phyloP scores from a whole-genome alignment of 768 basidiomycete species.

The Tylopilus vinaceipallidus region DNA sequence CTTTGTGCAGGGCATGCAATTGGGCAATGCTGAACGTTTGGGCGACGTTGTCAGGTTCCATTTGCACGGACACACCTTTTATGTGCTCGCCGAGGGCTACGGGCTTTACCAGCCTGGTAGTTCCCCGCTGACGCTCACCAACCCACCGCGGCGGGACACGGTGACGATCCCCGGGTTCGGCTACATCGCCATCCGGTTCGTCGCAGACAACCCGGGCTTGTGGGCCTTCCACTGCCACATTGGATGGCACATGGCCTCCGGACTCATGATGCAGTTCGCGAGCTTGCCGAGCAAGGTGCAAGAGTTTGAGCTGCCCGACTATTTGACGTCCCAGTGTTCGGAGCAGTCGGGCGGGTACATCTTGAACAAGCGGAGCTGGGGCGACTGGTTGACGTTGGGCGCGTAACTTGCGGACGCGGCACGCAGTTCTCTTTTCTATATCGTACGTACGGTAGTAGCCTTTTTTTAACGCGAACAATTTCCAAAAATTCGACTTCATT shows the following conservation, averaged over 20 bases:
- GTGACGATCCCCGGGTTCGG: conserved; percentile 39
- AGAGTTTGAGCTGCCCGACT: conserved; percentile 34
- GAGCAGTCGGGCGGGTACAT: conserved; percentile 29
- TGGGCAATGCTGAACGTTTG: no score
- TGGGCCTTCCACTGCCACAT: conserved; percentile 48
- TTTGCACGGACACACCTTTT: conserved; percentile 38
- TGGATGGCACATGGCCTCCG: conserved; percentile 40
- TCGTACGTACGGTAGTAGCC: no score
- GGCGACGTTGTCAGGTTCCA: conserved; percentile 29
- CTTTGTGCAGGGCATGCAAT: no score
- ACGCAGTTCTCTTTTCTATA: no score
- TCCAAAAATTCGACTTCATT: no score
- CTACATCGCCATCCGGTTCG: conserved; percentile 39
- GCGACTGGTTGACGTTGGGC: conserved; percentile 16
- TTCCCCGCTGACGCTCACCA: conserved; percentile 31
- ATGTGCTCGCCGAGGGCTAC: conserved; percentile 35
- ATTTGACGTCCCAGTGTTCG: conserved; percentile 34
- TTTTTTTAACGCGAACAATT: no score
- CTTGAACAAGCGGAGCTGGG: conserved; percentile 19
- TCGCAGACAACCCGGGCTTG: conserved; percentile 43
- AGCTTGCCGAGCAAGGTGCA: conserved; percentile 36
- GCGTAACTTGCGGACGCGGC: no score
- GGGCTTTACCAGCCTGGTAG: conserved; percentile 32
- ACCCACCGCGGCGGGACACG: conserved; percentile 43
- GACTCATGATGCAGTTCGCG: conserved; percentile 41